Evolutionary conservation across 2,329 filamentous ascomycete genomes (phyloP).

Genomic region (Drechmeria coniospora): DNA sequence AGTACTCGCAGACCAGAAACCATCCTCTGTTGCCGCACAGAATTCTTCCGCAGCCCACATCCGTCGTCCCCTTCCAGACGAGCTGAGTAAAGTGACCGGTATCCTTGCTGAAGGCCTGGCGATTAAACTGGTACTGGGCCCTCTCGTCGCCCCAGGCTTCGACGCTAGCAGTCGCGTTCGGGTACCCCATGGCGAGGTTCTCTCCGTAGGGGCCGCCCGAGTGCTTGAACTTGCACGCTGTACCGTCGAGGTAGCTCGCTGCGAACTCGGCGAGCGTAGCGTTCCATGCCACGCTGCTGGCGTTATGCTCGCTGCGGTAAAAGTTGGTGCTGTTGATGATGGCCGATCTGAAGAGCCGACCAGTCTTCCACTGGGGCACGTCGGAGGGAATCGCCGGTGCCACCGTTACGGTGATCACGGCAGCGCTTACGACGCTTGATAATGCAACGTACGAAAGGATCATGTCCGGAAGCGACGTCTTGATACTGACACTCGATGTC

Average conservation of each 20-base stretch:
- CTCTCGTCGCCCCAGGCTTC: conserved; percentile 46
- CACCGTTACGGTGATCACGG: conserved; percentile 2
- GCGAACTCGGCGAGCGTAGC: conserved; percentile 42
- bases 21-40: conserved; percentile 35
- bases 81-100: conserved; percentile 63
- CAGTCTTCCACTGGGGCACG: conserved; percentile 2
- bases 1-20: conserved; percentile 58
- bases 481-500: too few relatives aligned
- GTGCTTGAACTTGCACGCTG: conserved; percentile 35
- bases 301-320: conserved; percentile 49
- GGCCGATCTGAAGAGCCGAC: conserved; percentile 27
- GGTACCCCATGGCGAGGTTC: conserved; percentile 56
- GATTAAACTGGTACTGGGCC: conserved; percentile 39
- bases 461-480: too few relatives aligned
- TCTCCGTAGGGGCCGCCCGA: conserved; percentile 53
- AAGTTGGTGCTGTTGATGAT: conserved; percentile 51
- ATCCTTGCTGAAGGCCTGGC: conserved; percentile 37
- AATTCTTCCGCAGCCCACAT: conserved; percentile 38
- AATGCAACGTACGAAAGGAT: too few relatives aligned
- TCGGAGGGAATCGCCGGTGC: conserved; percentile 1
- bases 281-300: conserved; percentile 47
- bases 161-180: conserved; percentile 42
- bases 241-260: conserved; percentile 26
- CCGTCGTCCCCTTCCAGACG: conserved; percentile 50
- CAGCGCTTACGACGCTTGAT: too few relatives aligned